A percentile compares a stretch with the other conserved stretches of the same genome.
These are phyloP conservation scores for Colletotrichum gigasporum DNA, from an alignment of 2,329 filamentous ascomycete genomes.

Conservation along the genomic window DNA sequence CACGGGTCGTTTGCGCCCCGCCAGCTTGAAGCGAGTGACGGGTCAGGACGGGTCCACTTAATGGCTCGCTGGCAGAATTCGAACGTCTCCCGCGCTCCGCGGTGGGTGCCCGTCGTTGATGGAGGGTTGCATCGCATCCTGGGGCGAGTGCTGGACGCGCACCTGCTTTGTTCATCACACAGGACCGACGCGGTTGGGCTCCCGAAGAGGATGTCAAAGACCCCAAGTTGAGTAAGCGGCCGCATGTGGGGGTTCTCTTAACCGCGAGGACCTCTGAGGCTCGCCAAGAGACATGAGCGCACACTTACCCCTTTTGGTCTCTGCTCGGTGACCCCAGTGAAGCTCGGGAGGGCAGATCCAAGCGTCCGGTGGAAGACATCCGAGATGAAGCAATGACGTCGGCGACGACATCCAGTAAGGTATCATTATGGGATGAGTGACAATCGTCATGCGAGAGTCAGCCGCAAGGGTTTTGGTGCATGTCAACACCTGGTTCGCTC, in stretches of 20 bases:
- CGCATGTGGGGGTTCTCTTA: neutral
- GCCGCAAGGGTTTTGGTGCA: neutral
- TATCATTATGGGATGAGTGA: neutral
- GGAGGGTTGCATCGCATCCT: constrained; percentile 14
- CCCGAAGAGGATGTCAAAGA: neutral
- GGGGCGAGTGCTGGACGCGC: neutral
- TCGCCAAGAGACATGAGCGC: neutral
- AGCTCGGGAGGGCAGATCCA: neutral
- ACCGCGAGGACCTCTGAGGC: neutral
- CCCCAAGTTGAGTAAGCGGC: neutral
- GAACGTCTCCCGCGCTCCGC: constrained; percentile 2
- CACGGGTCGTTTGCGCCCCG: neutral
- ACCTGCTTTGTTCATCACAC: neutral
- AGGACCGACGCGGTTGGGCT: constrained; percentile 2
- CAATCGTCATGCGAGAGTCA: neutral
- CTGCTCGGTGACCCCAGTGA: neutral
- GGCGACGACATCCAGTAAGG: neutral
- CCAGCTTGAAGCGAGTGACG: constrained; percentile 2
- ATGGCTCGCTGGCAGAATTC: neutral
- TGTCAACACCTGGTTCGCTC: neutral
- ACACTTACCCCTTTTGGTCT: neutral
- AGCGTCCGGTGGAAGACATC: neutral
- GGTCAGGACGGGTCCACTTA: constrained; percentile 2
- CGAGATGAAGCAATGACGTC: constrained; percentile 11
- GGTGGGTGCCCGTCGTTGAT: neutral